phyloP scores from a whole-genome alignment of 305 asterid genomes.

The Fraxinus sp. region DNA sequence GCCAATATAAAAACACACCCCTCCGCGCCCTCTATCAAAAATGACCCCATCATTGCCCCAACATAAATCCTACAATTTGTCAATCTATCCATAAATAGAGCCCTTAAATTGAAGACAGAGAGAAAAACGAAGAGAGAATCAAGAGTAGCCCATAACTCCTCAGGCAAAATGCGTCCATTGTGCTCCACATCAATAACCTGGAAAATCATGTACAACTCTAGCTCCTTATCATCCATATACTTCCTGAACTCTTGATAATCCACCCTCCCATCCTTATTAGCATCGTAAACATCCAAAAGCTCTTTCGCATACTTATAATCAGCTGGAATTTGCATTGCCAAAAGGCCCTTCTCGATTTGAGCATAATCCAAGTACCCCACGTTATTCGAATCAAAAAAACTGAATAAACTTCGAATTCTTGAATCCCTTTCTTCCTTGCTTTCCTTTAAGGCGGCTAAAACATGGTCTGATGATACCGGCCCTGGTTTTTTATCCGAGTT shows the following conservation, averaged over 20 bases:
- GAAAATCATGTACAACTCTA: conserved; percentile 85
- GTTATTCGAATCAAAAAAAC: conserved; percentile 70
- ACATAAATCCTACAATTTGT: too few relatives aligned
- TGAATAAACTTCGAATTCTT: conserved; percentile 69
- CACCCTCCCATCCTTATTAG: conserved; percentile 88
- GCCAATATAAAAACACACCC: too few relatives aligned
- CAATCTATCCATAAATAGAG: too few relatives aligned
- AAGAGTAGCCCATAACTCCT: conserved; percentile 97
- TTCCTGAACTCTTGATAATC: conserved; percentile 88
- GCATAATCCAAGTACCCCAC: conserved; percentile 72
- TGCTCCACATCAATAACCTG: conserved; percentile 98
- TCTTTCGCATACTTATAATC: conserved; percentile 98
- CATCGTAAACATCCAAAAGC: conserved; percentile 78
- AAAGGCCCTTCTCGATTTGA: conserved; percentile 76
- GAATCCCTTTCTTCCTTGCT: conserved; percentile 80
- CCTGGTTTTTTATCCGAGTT: conserved; percentile 80
- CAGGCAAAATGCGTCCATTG: conserved; percentile 94
- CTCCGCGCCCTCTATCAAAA: too few relatives aligned
- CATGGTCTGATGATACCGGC: conserved; percentile 86
- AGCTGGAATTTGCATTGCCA: conserved; percentile 87
- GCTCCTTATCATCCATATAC: conserved; percentile 99
- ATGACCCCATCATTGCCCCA: too few relatives aligned
- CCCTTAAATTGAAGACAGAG: too few relatives aligned
- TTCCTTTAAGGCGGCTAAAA: conserved; percentile 74
- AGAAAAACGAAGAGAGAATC: neutral